Base-by-base conservation (phyloP, 2,329 filamentous ascomycete genomes). In the Elsinoe fawcettii region DNA sequence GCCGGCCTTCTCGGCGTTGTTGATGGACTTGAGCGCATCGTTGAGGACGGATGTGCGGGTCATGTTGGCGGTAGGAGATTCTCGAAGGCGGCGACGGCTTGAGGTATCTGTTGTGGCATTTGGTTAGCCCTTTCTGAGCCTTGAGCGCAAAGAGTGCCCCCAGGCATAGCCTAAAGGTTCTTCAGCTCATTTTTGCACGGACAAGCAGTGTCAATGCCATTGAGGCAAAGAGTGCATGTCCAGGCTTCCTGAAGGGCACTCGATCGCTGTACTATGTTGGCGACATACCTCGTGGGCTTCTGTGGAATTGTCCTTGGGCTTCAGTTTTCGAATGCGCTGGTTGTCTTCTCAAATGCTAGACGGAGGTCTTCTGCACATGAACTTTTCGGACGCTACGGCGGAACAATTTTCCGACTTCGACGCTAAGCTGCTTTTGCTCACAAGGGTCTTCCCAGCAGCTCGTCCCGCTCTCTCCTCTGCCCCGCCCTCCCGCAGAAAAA, bases 1-100 rank as follows among this genome's bases (percentile, higher is more conserved):
- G 81, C 93, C 93, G 70, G 88, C 83, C 88, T 99, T 97, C 86
- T 99, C 95, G 83, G 93, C 93, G 79, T 99, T 99, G 90, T 99
- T 99, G 87, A 99, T 97, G 82, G 85, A 83, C 78, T 72, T 73
- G 60, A 72, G 69, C 65, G 69, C 90, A 87, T 99, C 93, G 85
- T 97, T 95, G 79, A 99, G 91, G 74, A 97, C 93, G 77, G 90
- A 96, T 73, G 93, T 97, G 82, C 89, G 90, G 80, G 96, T 91
- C 92, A 99, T 99, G 75, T 88, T 96, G 84, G 75, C 85, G 84
- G 82, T 71, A 56, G 64, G 82, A 89, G 86, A 90, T 90, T 90
- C 86, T 90, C 86, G 87, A 81, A 81, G 85, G 78, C 74, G 67
- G 68, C 69, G 67, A 72, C 73, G 77, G 79, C 71, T 72, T 79